These are phyloP conservation scores for Lactarius vividus DNA, from an alignment of 768 basidiomycete species.

Conservation along the genomic window DNA sequence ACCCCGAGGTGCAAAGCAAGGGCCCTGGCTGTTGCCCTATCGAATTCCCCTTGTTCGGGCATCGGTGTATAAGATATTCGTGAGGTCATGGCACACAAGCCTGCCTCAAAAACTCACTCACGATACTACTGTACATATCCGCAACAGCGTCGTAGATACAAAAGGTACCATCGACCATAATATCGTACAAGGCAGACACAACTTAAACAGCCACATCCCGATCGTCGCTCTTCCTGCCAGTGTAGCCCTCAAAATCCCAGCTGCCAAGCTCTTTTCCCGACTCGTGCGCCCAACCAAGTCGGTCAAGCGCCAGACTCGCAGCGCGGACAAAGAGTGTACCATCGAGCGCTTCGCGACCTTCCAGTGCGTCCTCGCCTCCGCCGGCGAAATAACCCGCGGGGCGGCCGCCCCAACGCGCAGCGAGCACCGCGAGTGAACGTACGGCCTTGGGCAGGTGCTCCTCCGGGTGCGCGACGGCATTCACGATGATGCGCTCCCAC, in stretches of 20 bases:
- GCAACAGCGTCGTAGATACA: neutral
- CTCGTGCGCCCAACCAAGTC: conserved; percentile 26
- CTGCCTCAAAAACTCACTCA: neutral
- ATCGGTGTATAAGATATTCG: no score
- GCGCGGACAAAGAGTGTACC: conserved; percentile 61
- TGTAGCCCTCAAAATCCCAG: conserved; percentile 16
- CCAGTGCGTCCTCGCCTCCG: conserved; percentile 34
- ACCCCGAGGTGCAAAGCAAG: no score
- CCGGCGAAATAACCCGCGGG: conserved; percentile 35
- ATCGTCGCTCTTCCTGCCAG: neutral
- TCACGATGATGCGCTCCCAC: conserved; percentile 57
- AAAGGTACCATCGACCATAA: no score
- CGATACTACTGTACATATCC: neutral
- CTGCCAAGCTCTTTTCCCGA: conserved; percentile 8
- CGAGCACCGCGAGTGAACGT: conserved; percentile 50
- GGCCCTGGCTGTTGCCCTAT: no score
- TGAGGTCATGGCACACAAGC: no score
- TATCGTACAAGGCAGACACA: neutral
- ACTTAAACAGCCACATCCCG: neutral
- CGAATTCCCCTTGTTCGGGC: no score
- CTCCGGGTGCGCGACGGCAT: conserved; percentile 54
- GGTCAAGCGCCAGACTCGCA: conserved; percentile 49
- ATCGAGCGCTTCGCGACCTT: conserved; percentile 54
- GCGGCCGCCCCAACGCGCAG: conserved; percentile 43
- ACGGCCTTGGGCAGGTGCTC: conserved; percentile 54